Evolutionary conservation across 2,329 filamentous ascomycete genomes (phyloP).

Genomic region (Lecanoromycetidae sp.): DNA sequence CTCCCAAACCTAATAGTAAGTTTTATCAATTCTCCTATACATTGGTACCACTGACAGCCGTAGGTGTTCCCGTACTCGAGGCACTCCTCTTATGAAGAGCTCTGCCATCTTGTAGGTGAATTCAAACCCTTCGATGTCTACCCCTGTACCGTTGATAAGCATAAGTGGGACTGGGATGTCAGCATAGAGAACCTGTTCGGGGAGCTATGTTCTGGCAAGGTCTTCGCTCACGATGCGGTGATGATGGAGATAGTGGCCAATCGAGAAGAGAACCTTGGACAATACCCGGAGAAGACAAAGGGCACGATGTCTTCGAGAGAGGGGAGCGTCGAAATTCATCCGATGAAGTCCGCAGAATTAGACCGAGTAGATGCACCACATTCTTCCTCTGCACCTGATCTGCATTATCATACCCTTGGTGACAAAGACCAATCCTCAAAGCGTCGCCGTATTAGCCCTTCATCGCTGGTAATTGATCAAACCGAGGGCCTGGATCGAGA

Average conservation of each 20-base stretch:
- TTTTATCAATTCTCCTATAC: background rate
- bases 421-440: background rate
- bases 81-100: constrained; percentile 74
- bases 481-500: background rate
- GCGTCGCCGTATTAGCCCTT: background rate
- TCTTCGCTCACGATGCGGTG: constrained; percentile 53
- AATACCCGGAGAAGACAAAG: background rate
- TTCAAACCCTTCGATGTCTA: constrained; percentile 67
- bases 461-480: background rate
- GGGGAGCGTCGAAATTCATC: background rate
- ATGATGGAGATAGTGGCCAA: constrained; percentile 39
- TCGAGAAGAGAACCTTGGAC: no score
- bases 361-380: background rate
- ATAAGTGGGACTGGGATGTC: constrained; percentile 49
- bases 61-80: constrained; percentile 70
- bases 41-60: background rate
- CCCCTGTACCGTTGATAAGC: constrained; percentile 62
- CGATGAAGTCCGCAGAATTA: background rate
- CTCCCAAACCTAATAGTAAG: constrained; percentile 3
- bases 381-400: background rate
- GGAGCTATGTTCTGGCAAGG: constrained; percentile 46
- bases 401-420: background rate
- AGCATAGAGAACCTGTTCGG: constrained; percentile 64
- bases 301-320: background rate
- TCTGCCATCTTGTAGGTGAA: constrained; percentile 54